Base-by-base conservation (phyloP, 441 rosid species). In the Gossypium laxum region DNA sequence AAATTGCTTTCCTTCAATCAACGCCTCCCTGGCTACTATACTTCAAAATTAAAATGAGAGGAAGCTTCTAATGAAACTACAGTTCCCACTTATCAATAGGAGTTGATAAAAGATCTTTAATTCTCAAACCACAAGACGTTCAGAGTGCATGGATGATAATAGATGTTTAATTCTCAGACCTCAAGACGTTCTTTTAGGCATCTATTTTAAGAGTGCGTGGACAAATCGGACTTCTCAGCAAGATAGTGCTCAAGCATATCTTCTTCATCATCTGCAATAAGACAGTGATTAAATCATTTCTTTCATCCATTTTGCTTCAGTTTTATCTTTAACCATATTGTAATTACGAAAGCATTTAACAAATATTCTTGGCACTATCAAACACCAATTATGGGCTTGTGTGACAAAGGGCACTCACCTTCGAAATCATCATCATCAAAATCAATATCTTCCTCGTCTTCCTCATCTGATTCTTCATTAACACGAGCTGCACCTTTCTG, bases 211-310 rank as follows among this genome's bases (percentile, higher is more conserved):
- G 88, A 74, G 74, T 90, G 95, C 45, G 84, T 10, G 0, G 89
- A 85, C 6, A 86, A 72, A 72, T 90, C 96, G 30, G 92, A 82
- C 80, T 94, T 94, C 88, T 91, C 97, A 0, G 97, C 97, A 75
- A 92, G 82, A 78, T 89, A 92, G 77, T 89, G 99, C 88, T 92
- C 96, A 15, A 94, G 86, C 97, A 94, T 92, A 79, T 90, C 99
- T 32, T 87, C 92, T 83, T 94, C 98, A 5, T 92, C 99, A 78
- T 89, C 99, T 85, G 85, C 79, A 72, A 51, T 1, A 18, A 6
- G 55, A 22, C 72, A 65, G 38, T 70, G 21, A 51, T 34, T n/a
- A 66, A 72, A 34, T 11, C 72, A 56, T n/a, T 43, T 47, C 34
- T 63, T 64, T 17, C 58, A 48, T 45, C 56, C 56, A 56, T 4